phyloP scores from a whole-genome alignment of 331 rosid species.

The Telfairia occidentalis region DNA sequence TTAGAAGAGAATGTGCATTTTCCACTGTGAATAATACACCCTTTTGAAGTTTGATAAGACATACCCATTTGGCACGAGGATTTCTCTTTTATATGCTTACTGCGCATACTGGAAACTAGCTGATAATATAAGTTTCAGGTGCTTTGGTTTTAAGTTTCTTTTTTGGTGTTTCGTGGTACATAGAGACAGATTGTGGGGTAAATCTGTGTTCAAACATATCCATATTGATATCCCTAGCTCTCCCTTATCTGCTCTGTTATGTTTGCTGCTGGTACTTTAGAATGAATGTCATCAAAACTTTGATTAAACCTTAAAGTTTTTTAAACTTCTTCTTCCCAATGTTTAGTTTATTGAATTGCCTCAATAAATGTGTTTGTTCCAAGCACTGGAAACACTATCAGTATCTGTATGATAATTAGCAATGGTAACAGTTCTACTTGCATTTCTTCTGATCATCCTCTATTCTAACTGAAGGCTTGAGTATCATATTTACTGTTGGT shows the following conservation, averaged over 20 bases:
- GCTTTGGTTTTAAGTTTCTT: not conserved
- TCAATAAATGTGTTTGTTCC: not conserved
- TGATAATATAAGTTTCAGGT: not conserved
- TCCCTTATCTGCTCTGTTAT: not conserved
- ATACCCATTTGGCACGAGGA: not conserved
- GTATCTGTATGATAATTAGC: not conserved
- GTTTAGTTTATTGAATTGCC: not conserved
- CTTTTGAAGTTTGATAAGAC: not conserved
- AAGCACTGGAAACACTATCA: not conserved
- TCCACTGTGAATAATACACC: not conserved
- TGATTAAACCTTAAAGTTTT: not conserved
- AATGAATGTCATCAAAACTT: not conserved
- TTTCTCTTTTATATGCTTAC: not conserved
- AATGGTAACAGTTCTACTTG: not conserved
- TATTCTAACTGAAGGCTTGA: not conserved
- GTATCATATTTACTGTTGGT: not conserved
- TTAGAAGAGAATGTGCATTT: not conserved
- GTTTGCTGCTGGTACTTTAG: not conserved
- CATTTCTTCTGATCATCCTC: not conserved
- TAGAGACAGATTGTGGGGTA: not conserved
- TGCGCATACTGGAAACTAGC: not conserved
- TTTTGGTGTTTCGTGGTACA: not conserved
- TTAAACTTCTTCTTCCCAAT: not conserved
- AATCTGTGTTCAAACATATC: not conserved
- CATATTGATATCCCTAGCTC: not conserved